phyloP scores from a whole-genome alignment of 2,329 filamentous ascomycete genomes.

The Neurospora sp. region DNA sequence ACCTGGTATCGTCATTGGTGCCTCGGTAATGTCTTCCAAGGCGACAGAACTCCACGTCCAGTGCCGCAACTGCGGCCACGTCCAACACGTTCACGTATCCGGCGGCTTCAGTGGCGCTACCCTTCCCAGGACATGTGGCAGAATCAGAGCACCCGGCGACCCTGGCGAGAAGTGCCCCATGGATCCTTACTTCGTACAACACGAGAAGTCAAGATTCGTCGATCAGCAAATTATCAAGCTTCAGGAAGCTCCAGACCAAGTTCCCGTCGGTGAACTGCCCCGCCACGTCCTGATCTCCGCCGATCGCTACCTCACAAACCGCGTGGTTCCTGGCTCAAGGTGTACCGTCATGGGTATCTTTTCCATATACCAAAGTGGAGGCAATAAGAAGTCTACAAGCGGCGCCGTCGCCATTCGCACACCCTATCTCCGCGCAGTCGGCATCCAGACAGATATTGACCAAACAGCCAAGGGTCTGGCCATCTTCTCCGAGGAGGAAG shows the following conservation, averaged over 20 bases:
- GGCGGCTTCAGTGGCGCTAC: constrained; percentile 84
- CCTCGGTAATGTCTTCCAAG: constrained; percentile 93
- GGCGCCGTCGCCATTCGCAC: constrained; percentile 91
- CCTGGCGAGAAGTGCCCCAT: constrained; percentile 68
- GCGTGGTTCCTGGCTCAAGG: constrained; percentile 86
- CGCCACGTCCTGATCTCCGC: constrained; percentile 91
- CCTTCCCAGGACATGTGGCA: constrained; percentile 67
- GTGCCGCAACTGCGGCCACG: constrained; percentile 75
- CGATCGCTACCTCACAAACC: constrained; percentile 91
- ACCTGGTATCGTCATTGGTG: constrained; percentile 94
- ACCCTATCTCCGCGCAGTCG: constrained; percentile 85
- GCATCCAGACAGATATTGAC: constrained; percentile 83
- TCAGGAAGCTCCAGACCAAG: constrained; percentile 94
- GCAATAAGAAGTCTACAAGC: constrained; percentile 63
- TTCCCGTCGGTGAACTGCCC: constrained; percentile 91
- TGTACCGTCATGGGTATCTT: constrained; percentile 97
- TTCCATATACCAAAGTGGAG: constrained; percentile 94
- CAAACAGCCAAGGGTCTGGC: constrained; percentile 78
- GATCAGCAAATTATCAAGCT: constrained; percentile 98
- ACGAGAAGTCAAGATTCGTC: constrained; percentile 89
- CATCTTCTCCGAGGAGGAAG: constrained; percentile 86
- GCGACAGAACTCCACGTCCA: constrained; percentile 78
- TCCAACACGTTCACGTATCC: constrained; percentile 58
- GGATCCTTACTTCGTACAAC: constrained; percentile 91
- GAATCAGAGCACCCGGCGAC: constrained; percentile 55